A percentile compares a stretch with the other conserved stretches of the same genome.
Evolutionary conservation across 768 basidiomycete genomes (phyloP).

Genomic region (Lepiota subincarnata): DNA sequence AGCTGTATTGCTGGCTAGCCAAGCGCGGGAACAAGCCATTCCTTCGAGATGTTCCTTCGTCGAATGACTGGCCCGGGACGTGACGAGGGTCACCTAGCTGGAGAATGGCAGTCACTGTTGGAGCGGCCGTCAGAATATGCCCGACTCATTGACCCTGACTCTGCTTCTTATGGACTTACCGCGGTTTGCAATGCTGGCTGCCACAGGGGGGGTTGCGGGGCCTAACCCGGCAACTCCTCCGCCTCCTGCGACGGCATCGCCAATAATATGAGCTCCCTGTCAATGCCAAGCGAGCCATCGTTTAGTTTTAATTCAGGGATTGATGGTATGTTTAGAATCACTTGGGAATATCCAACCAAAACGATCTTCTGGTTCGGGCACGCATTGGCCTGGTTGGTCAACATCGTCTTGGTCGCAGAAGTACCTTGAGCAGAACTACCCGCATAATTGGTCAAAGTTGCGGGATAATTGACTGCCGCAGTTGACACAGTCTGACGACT

Average conservation of each 20-base stretch:
- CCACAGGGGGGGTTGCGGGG: conserved; percentile 18
- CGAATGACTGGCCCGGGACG: conserved; percentile 22
- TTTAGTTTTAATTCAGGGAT: not conserved
- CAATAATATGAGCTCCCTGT: conserved; percentile 26
- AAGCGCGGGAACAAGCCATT: conserved; percentile 20
- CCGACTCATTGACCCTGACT: not conserved
- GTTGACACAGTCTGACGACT: conserved; percentile 26
- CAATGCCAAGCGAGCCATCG: not conserved
- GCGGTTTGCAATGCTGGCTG: conserved; percentile 16
- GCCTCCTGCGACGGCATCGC: conserved; percentile 24
- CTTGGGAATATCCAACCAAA: conserved; percentile 26
- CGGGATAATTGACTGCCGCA: conserved; percentile 24
- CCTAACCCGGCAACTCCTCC: conserved; percentile 19
- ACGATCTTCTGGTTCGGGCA: conserved; percentile 29
- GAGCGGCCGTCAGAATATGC: not conserved
- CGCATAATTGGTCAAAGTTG: conserved; percentile 24
- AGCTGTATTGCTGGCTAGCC: conserved; percentile 20
- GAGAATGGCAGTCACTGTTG: conserved; percentile 22
- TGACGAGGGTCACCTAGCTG: conserved; percentile 26
- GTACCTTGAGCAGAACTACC: conserved; percentile 25
- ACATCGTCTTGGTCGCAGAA: conserved; percentile 20
- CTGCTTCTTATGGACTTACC: conserved; percentile 4
- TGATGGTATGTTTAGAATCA: not conserved
- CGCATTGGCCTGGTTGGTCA: conserved; percentile 21
- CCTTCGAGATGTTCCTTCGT: conserved; percentile 20